These are phyloP conservation scores for Amaranthus cruentus DNA, from an alignment of 148 eudicot genomes.

Conservation along the genomic window DNA sequence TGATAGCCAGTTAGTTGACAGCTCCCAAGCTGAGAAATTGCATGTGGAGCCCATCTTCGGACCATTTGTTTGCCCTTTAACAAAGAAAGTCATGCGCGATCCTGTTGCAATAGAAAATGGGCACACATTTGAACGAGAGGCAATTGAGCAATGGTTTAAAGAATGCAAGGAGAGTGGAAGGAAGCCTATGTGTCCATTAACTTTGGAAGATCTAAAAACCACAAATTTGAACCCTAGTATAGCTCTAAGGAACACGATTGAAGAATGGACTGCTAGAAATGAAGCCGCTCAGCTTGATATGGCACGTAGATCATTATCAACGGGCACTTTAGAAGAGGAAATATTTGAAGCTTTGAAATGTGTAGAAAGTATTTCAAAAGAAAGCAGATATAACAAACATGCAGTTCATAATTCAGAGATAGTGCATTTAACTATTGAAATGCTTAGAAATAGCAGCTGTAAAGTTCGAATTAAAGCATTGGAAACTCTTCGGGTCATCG, in stretches of 20 bases:
- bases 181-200: conserved; percentile 61
- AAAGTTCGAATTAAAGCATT: conserved; percentile 62
- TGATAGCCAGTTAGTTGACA: conserved; percentile 67
- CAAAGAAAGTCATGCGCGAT: conserved; percentile 71
- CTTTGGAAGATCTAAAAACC: conserved; percentile 51
- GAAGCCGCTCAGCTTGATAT: conserved; percentile 81
- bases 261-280: conserved; percentile 89
- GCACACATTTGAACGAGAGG: conserved; percentile 77
- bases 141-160: conserved; percentile 81
- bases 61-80: conserved; percentile 75
- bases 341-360: conserved; percentile 58
- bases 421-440: conserved; percentile 57
- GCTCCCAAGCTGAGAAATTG: conserved; percentile 54
- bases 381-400: conserved; percentile 49
- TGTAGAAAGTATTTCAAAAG: conserved; percentile 50
- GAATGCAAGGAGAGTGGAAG: conserved; percentile 63
- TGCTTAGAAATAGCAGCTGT: conserved; percentile 58
- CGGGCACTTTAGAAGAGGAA: conserved; percentile 51
- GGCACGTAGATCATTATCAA: conserved; percentile 55
- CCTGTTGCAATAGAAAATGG: conserved; percentile 78
- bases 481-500: conserved; percentile 66
- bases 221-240: conserved; percentile 67
- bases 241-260: conserved; percentile 61
- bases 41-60: conserved; percentile 64
- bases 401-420: conserved; percentile 57